phyloP scores from a whole-genome alignment of 176 grass and related monocot species.

The Microstegium vimineum region DNA sequence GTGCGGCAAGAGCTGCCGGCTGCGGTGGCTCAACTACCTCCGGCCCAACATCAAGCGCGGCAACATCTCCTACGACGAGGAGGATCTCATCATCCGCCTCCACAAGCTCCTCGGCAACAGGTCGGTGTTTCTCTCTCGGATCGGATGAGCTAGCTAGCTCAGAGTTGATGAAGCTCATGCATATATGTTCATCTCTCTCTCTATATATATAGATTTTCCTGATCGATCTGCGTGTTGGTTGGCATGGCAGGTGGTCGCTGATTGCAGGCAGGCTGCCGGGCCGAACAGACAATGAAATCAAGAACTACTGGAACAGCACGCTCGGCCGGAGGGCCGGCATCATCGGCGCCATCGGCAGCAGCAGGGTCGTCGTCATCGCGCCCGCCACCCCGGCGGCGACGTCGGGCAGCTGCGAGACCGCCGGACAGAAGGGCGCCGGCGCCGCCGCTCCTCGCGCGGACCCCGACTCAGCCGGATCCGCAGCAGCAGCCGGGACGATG shows the following conservation, averaged over 20 bases:
- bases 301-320: conserved; percentile 96
- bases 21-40: conserved; percentile 85
- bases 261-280: conserved; percentile 87
- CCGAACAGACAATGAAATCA: conserved; percentile 99
- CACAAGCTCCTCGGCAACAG: conserved; percentile 87
- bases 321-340: conserved; percentile 43
- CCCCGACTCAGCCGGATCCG: not conserved
- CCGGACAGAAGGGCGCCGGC: not conserved
- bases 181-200: no score
- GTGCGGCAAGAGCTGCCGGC: conserved; percentile 85
- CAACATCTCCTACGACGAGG: conserved; percentile 79
- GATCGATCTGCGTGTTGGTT: no score
- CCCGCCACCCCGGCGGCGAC: not conserved
- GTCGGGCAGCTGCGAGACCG: not conserved
- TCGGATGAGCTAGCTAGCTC: no score
- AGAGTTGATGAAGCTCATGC: no score
- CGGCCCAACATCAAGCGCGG: conserved; percentile 76
- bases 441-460: conserved; percentile 3
- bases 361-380: not conserved
- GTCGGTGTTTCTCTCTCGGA: no score
- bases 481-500: not conserved
- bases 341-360: not conserved
- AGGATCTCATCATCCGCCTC: conserved; percentile 86
- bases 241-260: conserved; percentile 78
- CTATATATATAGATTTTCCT: no score